Base-by-base conservation (phyloP, 2,329 filamentous ascomycete species). In the Tolypocladium tundrense region DNA sequence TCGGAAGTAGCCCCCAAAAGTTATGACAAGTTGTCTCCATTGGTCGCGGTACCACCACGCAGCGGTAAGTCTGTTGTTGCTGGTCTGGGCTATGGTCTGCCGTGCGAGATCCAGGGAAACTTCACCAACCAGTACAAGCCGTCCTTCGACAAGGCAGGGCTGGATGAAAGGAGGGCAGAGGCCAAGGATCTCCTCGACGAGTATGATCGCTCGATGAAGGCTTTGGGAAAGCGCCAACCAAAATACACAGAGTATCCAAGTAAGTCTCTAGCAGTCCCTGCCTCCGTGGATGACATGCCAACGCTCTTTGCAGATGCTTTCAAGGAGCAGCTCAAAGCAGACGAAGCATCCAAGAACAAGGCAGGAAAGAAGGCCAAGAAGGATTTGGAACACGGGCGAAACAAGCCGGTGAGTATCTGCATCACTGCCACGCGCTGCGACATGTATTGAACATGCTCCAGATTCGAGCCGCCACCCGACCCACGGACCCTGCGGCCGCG, bases 231-330 rank as follows among this genome's bases (percentile, higher is more conserved):
- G 62, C 69, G 74, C 27, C 71, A 75, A 24, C 75, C 75, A 2
- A 77, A 77, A 58, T 77, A 77, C 58, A 76, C 75, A 4, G 75
- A 78, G 57, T 78, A 77, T 62, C 75, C 75, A 27, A 73, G 69
- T 72, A 64, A 59, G 69, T 67, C 19, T 40, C 31, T 4, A n/a
- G 7, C 27, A n/a, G 16, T 31, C n/a, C 24, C 11, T n/a, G n/a
- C n/a, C 39, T 33, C 13, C 10, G 52, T 13, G 35, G 14, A 16
- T 24, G 19, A 48, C 19, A 5, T 45, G 31, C 51, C 13, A 54
- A 42, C 33, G 16, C 14, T 31, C 41, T 16, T 42, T 11, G 19
- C 45, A 72, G 69, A 76, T 64, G 71, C 73, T 14, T 76, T 77
- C 58, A 77, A 77, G 58, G 75, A 78, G 59, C 75, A 77, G 60